These are phyloP conservation scores for Mycosarcoma maydis DNA, from an alignment of 1,284 basidiomycete genomes.

Conservation along the genomic window DNA sequence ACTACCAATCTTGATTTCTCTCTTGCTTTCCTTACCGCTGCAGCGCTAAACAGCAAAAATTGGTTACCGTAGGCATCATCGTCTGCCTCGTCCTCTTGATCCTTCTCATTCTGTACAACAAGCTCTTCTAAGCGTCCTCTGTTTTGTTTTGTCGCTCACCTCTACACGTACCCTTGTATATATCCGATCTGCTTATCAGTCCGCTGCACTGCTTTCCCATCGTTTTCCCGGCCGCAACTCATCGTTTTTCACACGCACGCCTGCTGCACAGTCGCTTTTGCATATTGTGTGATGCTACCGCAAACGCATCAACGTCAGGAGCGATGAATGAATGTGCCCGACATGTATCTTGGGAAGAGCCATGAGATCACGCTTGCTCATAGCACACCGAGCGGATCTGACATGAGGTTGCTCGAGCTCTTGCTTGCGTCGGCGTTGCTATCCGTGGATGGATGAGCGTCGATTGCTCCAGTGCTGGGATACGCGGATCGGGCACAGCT, in stretches of 20 bases:
- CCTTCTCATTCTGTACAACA: conserved; percentile 65
- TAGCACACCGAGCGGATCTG: conserved; percentile 35
- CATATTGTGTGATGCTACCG: not conserved
- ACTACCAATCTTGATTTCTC: not conserved
- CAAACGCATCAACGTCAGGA: too few relatives aligned
- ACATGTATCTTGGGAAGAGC: too few relatives aligned
- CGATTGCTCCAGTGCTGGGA: not conserved
- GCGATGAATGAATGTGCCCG: not conserved
- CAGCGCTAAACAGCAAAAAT: conserved; percentile 66
- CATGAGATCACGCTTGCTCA: not conserved
- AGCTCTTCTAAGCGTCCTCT: conserved; percentile 38
- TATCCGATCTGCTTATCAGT: not conserved
- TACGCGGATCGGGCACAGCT: conserved; percentile 7
- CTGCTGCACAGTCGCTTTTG: not conserved
- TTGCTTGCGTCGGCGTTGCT: conserved; percentile 2
- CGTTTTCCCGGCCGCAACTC: not conserved
- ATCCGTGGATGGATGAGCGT: not conserved
- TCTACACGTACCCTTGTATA: not conserved
- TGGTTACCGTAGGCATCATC: conserved; percentile 63
- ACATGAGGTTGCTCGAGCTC: conserved; percentile 9
- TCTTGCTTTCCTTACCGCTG: not conserved
- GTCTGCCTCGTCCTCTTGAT: conserved; percentile 65
- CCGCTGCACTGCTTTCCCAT: too few relatives aligned
- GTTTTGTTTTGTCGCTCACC: not conserved
- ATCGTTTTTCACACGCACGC: not conserved